Base-by-base conservation (phyloP, 2,329 filamentous ascomycete genomes). In the Spiromastix sp. region DNA sequence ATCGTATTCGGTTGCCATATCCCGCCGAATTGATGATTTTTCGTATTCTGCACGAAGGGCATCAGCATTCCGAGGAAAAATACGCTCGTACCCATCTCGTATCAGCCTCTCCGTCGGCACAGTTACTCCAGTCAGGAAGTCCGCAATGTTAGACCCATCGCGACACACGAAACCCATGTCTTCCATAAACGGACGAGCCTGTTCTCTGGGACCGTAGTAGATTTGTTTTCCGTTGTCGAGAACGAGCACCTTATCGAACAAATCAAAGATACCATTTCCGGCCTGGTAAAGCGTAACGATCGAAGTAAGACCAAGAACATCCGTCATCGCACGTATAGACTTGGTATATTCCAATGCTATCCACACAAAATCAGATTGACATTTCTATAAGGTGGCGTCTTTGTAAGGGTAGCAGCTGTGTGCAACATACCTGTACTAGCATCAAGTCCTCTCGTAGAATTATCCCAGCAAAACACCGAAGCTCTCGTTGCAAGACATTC, bases 221-320 rank as follows among this genome's bases (percentile, higher is more conserved):
- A 83, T 79, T 52, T 85, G 77, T 20, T 71, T 73, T 2, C 84
- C 84, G 25, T 73, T 71, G 42, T 87, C 81, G 37, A 89, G 83
- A 22, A 87, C 79, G 48, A 91, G 63, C 9, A 89, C 82, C 57
- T 87, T 89, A 64, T 93, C 84, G 42, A 89, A 86, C 20, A 77
- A 73, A 16, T 68, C 68, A 61, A 83, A 86, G 41, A 89, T 84
- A 47, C 76, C 85, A 58, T 89, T 81, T 0, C 79, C 85, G 0
- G 82, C 83, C 54, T 91, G 84, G 56, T 91, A 93, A 0, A 93
- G 66, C 0, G 85, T 85, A 2, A 91, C 84, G 40, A 89, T 86
- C 0, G 84, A 89, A 2, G 81, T 82, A 0, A 79, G 85, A 54
- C 81, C 76, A 68, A 86, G 85, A 36, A 91, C 74, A 54, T 89